phyloP scores from a whole-genome alignment of 2,329 filamentous ascomycete species.

The Capronia epimyces region DNA sequence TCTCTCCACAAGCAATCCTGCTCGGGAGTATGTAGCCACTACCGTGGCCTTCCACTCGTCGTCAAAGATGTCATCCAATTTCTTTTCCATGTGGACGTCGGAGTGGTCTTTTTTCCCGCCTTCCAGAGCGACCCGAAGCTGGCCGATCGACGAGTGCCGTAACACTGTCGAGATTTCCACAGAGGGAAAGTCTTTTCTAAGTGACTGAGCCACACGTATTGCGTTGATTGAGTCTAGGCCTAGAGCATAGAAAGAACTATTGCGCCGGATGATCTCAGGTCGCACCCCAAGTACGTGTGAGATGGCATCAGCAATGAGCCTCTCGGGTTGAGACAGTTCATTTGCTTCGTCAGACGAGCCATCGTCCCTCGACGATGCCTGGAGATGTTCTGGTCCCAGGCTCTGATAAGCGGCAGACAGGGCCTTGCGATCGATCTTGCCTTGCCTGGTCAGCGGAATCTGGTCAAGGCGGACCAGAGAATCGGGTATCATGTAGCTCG shows the following conservation, averaged over 20 bases:
- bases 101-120: neutral
- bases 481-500: slow-evolving; percentile 73
- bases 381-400: slow-evolving; percentile 46
- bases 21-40: slow-evolving; percentile 4
- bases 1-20: slow-evolving; percentile 42
- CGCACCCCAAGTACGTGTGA: slow-evolving; percentile 47
- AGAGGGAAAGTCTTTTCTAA: slow-evolving; percentile 48
- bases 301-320: slow-evolving; percentile 51
- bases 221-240: slow-evolving; percentile 80
- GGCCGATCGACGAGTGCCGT: slow-evolving; percentile 60
- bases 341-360: slow-evolving; percentile 1
- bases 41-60: slow-evolving; percentile 2
- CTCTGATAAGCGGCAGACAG: slow-evolving; percentile 48
- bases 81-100: neutral
- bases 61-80: neutral
- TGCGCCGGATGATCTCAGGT: slow-evolving; percentile 49
- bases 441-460: slow-evolving; percentile 67
- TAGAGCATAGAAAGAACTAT: slow-evolving; percentile 69
- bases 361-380: slow-evolving; percentile 23
- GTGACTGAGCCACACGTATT: slow-evolving; percentile 59
- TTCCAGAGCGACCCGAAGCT: slow-evolving; percentile 43
- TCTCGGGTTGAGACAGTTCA: slow-evolving; percentile 46
- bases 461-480: slow-evolving; percentile 63
- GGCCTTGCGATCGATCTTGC: slow-evolving; percentile 62
- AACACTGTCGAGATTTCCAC: slow-evolving; percentile 65